Base-by-base conservation (phyloP, 2,329 filamentous ascomycete species). In the Ilyonectria mors-panacis region DNA sequence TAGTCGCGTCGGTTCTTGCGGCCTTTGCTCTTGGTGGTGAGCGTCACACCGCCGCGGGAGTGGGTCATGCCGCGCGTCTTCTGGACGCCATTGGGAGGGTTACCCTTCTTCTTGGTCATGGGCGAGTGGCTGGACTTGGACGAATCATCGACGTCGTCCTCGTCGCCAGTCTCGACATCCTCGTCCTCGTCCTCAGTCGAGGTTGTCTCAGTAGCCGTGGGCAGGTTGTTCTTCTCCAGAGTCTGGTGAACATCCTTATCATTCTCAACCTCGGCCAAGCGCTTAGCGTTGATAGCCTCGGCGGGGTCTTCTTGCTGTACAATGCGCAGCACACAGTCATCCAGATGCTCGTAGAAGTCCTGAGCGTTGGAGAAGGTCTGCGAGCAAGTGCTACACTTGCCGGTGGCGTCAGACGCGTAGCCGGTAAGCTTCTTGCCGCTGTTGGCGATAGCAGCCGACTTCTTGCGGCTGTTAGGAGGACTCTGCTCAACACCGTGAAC, bases 331-430 rank as follows among this genome's bases (percentile, higher is more conserved):
- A 92, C 91, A 77, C 91, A 92, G 82, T 92, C 90, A 75, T 92
- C 95, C 78, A 98, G 86, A 87, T 98, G 95, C 87, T 98, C 96
- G 81, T 98, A 98, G 83, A 98, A 98, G 83, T 98, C 95, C 80
- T 98, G 95, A 6, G 95, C 94, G 76, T 94, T 97, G 83, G 89
- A 90, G 82, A 98, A 98, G 13, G 93, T 97, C 66, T 91, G 89
- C 15, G 93, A 94, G 83, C 96, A 99, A 57, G 95, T 98, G 28
- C 94, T 97, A 82, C 96, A 98, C 84, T 96, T 97, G 82, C 95
- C 95, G 15, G 94, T 96, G 35, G 93, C 91, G 75, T 96, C 93
- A 66, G 90, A 87, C 21, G 92, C 87, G 77, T 94, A 94, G 60
- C 89, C 89, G 6, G 90, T 89, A 39, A 92, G 85, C 81, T 92